Base-by-base conservation (phyloP, 1,284 basidiomycete species). In the Ganoderma sinense region DNA sequence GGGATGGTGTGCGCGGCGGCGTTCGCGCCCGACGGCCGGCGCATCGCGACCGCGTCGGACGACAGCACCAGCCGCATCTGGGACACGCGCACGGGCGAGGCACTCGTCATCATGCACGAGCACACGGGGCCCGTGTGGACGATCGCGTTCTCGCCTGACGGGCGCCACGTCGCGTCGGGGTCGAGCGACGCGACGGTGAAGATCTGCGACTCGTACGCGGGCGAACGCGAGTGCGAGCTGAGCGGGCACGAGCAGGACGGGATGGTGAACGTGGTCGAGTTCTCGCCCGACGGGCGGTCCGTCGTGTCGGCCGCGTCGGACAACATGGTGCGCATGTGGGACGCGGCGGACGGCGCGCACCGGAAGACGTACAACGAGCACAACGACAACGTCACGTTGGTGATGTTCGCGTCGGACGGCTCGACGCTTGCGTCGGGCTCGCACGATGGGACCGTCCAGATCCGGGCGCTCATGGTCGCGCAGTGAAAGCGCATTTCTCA, bases 141-240 rank as follows among this genome's bases (percentile, higher is more conserved):
- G 5, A 79, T 82, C 26, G 75, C 73, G 20, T 84, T 82, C 69
- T 83, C 82, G 7, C 79, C 76, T 3, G 80, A 84, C 63, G 78
- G 78, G 16, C 43, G 16, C 66, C 68, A 53, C 39, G 64, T 73
- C 18, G 59, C 73, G 53, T 68, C 72, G 14, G 70, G 69, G 33
- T 67, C 67, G 31, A 68, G 62, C 45, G 73, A 73, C 31, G 39
- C 55, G 41, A 68, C 70, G 7, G 68, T 71, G 43, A 67, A 68
- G 61, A 45, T 73, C 2, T 72, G 68, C 64, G 66, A 73, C 65
- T 69, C 69, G 51, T 69, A 39, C 60, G 65, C 48, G 33, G 71
- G 73, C n/a, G 69, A 69, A 33, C 31, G 59, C 5, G 1, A 51
- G 41, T n/a, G 26, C 20, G 48, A 61, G 33, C 62, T 73, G 4